These are phyloP conservation scores for Acanthochlamys bracteata DNA, from an alignment of 106 monocot genomes.

Conservation along the genomic window DNA sequence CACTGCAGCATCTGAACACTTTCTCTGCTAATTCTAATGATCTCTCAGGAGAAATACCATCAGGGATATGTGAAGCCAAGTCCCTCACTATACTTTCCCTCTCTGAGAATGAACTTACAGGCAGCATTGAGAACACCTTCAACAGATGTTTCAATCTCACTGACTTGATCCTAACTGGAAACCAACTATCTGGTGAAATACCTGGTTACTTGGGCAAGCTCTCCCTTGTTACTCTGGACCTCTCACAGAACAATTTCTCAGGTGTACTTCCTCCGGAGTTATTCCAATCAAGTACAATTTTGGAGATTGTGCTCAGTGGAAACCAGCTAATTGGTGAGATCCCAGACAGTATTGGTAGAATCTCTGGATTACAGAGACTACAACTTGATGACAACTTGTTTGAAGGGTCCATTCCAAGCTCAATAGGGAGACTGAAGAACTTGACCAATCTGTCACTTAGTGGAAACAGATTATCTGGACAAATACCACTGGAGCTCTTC, in stretches of 20 bases:
- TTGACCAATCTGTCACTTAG: slow-evolving; percentile 77
- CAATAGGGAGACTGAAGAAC: slow-evolving; percentile 68
- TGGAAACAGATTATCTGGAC: slow-evolving; percentile 65
- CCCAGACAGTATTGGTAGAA: slow-evolving; percentile 36
- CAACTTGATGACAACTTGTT: slow-evolving; percentile 66
- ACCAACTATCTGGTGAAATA: slow-evolving; percentile 57
- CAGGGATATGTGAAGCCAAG: slow-evolving; percentile 45
- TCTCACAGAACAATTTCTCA: slow-evolving; percentile 76
- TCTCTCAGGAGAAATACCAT: slow-evolving; percentile 70
- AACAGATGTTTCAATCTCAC: slow-evolving; percentile 52
- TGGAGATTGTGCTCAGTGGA: slow-evolving; percentile 52
- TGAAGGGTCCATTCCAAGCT: slow-evolving; percentile 64
- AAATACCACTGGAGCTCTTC: slow-evolving; percentile 73
- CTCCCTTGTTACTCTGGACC: slow-evolving; percentile 72
- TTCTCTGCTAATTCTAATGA: slow-evolving; percentile 83
- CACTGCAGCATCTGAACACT: slow-evolving; percentile 29
- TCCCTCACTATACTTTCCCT: slow-evolving; percentile 51
- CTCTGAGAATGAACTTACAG: slow-evolving; percentile 58
- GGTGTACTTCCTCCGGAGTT: slow-evolving; percentile 56
- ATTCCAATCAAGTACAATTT: slow-evolving; percentile 39
- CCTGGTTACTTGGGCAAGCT: slow-evolving; percentile 65
- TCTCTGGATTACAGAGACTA: slow-evolving; percentile 39
- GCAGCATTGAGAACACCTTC: slow-evolving; percentile 52
- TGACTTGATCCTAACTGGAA: slow-evolving; percentile 52
- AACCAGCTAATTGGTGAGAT: slow-evolving; percentile 60